phyloP scores from a whole-genome alignment of 768 basidiomycete species.

The Mycena leptocephala region DNA sequence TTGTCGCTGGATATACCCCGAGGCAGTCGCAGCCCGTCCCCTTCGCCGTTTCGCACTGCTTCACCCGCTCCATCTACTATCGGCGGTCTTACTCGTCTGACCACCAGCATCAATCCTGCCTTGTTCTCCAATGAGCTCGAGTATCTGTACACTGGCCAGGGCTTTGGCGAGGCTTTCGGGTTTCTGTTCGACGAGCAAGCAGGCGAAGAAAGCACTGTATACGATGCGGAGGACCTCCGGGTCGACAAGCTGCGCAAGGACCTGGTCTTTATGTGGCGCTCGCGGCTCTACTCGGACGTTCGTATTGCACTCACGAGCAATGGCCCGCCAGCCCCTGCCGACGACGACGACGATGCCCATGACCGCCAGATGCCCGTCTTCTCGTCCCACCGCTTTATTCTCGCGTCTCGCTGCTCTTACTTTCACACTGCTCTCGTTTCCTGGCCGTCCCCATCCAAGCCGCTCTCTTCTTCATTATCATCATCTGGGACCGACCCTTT shows the following conservation, averaged over 20 bases:
- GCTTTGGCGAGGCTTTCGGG: constrained; percentile 90
- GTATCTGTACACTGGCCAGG: constrained; percentile 95
- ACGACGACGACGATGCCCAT: constrained; percentile 72
- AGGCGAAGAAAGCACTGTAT: constrained; percentile 60
- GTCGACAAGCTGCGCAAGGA: constrained; percentile 94
- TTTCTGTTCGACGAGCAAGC: constrained; percentile 84
- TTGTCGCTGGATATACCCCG: constrained; percentile 70
- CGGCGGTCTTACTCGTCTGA: constrained; percentile 71
- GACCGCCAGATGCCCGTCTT: constrained; percentile 78
- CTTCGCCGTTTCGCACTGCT: constrained; percentile 59
- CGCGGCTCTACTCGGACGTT: constrained; percentile 93
- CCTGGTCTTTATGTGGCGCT: constrained; percentile 97
- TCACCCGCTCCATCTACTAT: constrained; percentile 64
- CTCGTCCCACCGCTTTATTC: constrained; percentile 93
- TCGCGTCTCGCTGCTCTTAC: constrained; percentile 91
- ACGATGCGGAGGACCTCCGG: constrained; percentile 64
- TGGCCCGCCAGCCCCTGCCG: constrained; percentile 62
- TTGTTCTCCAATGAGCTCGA: constrained; percentile 94
- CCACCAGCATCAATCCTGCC: constrained; percentile 80
- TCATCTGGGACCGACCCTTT: constrained; percentile 58
- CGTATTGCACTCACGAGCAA: constrained; percentile 84
- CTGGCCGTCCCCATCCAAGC: constrained; percentile 64
- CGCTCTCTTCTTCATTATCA: constrained; percentile 24
- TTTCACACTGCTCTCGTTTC: constrained; percentile 87
- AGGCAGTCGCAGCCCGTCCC: constrained; percentile 55